A percentile compares a stretch with the other conserved stretches of the same genome.
Evolutionary conservation across 805 yeast species (phyloP).

Genomic region (Barnettozyma salicaria): DNA sequence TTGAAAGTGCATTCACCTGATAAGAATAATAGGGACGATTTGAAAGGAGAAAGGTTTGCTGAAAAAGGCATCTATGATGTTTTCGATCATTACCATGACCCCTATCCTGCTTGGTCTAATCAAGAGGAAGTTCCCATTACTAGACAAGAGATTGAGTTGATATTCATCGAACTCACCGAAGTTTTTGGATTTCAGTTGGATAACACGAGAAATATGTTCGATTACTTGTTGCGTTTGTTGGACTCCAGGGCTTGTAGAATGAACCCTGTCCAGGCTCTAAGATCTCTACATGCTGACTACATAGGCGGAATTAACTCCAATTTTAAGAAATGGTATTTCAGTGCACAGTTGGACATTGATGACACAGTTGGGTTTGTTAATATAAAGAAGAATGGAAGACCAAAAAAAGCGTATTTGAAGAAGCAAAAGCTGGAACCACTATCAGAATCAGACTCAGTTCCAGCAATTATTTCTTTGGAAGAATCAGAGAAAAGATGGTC

Average conservation of each 20-base stretch:
- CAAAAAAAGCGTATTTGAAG: constrained; percentile 13
- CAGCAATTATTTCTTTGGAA: constrained; percentile 25
- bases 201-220: constrained; percentile 61
- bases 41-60: constrained; percentile 33
- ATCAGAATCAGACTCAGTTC: neutral
- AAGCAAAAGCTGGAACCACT: constrained; percentile 2
- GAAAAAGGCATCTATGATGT: constrained; percentile 38
- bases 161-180: constrained; percentile 45
- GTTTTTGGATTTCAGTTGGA: constrained; percentile 68
- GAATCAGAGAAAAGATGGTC: constrained; percentile 49
- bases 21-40: constrained; percentile 18
- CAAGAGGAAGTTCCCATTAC: constrained; percentile 39
- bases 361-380: constrained; percentile 38
- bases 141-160: constrained; percentile 47
- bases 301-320: constrained; percentile 68
- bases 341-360: constrained; percentile 59
- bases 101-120: constrained; percentile 48
- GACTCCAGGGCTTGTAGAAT: constrained; percentile 68
- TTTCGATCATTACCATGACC: constrained; percentile 40
- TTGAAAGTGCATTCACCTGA: constrained; percentile 29
- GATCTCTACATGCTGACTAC: constrained; percentile 64
- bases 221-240: constrained; percentile 51
- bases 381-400: constrained; percentile 23
- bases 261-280: constrained; percentile 49
- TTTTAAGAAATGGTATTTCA: constrained; percentile 72